Base-by-base conservation (phyloP, 2,329 filamentous ascomycete species). In the Penicillium sp. region DNA sequence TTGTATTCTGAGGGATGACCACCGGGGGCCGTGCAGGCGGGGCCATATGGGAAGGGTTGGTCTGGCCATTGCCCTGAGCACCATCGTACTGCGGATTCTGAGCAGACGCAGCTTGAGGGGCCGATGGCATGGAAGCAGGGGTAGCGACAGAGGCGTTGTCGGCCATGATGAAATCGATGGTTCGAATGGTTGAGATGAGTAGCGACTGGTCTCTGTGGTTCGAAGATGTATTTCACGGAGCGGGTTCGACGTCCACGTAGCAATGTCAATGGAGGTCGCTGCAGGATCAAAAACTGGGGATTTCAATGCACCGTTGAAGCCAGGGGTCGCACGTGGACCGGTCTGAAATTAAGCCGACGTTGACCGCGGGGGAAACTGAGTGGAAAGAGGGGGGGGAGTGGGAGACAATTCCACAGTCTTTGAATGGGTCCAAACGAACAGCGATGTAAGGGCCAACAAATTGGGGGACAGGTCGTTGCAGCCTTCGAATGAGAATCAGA, bases 1-100 rank as follows among this genome's bases (percentile, higher is more conserved):
- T 96, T 66, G 83, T 96, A 76, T 96, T 97, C 73, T 93, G 89
- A 27, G 91, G 90, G 65, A 97, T 97, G 69, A 85, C 83, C 57
- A 86, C 80, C 46, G 84, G 82, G 39, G 94, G 86, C 52, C 95
- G 83, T 58, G 90, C 86, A 53, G 90, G 90, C 48, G 91, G 90
- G 50, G 88, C 86, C 86, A 96, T 90, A 70, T 93, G 86, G 57
- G 80, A 73, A 55, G 83, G 78, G 66, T 84, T 84, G 55, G 76
- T 73, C 73, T 88, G 85, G 58, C 79, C 79, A 66, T 85, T 85
- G 60, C 71, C 72, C 72, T 88, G 86, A 59, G 80, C 79, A 66
- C 82, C 83, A 66, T 90, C 87, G 71, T 86, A 90, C 67, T 72
- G 70, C 59, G 76, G 74, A 66, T 86, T 88, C 60, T 87, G 84